Base-by-base conservation (phyloP, 768 basidiomycete genomes). In the Tubosaeta sp. region DNA sequence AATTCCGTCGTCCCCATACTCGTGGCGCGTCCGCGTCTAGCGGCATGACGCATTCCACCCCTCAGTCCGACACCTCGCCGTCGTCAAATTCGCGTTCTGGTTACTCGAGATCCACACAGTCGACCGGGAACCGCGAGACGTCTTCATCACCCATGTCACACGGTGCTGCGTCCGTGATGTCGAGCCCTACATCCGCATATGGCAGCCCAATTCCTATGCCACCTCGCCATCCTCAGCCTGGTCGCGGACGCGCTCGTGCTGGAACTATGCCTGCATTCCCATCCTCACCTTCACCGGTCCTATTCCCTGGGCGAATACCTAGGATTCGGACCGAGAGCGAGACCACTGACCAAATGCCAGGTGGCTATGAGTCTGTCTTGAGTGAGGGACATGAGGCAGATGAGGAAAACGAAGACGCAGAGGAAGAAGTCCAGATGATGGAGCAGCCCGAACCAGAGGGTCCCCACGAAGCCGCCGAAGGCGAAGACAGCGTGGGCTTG, bases 401-500 rank as follows among this genome's bases (percentile, higher is more conserved):
- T 27, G 70, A 66, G 43, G 71, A 70, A 2, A 67, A 65, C 1
- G 69, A 68, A 33, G 60, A 72, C 45, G 46, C 58, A 54, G 60
- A 58, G 29, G 63, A 70, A 48, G 72, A 74, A 49, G 61, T 67
- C 6, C 61, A 61, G 54, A 74, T 71, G 68, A 69, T 66, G 66
- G 71, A 74, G 43, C 71, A 71, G 37, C 72, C 77, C 7, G 75
- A 76, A 52, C 75, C 77, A 17, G 83, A 82, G 46, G 78, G 77
- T 5, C 73, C 74, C 5, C 74, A 80, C 33, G 81, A 84, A 55
- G 84, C 76, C 37, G 81, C 75, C n/a, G 84, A 85, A 63, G 74
- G 76, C 33, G 82, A 83, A 38, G 84, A 86, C 59, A 73, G 74
- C 44, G 78, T 85, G 33, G 84, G 83, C 5, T 65, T 86, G 33